Evolutionary conservation across 805 yeast genomes (phyloP).

Genomic region (Wickerhamiella cacticola): DNA sequence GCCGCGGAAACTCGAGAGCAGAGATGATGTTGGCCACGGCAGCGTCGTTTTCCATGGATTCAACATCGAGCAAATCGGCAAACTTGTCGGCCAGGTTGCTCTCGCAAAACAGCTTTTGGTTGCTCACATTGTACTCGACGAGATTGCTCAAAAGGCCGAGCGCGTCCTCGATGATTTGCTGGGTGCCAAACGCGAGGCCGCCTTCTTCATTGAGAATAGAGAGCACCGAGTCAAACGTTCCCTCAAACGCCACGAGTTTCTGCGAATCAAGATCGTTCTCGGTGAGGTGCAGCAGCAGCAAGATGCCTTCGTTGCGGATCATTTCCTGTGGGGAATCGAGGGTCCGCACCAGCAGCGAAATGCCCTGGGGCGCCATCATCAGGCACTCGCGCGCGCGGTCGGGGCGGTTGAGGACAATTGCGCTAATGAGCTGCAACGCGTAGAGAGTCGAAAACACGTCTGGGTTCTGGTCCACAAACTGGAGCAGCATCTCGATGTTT

Average conservation of each 20-base stretch:
- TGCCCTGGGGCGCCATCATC: conserved; percentile 61
- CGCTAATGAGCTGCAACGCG: conserved; percentile 72
- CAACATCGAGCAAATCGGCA: conserved; percentile 50
- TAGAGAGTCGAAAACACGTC: conserved; percentile 75
- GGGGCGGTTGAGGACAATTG: conserved; percentile 67
- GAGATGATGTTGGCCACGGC: conserved; percentile 52
- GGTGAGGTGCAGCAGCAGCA: conserved; percentile 71
- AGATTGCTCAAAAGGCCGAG: conserved; percentile 61
- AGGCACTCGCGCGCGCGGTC: conserved; percentile 60
- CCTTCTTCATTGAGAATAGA: conserved; percentile 77
- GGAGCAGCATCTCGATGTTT: conserved; percentile 38
- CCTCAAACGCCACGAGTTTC: conserved; percentile 87
- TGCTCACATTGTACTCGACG: conserved; percentile 70
- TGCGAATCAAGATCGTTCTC: conserved; percentile 77
- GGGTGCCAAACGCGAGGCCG: conserved; percentile 77
- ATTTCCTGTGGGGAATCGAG: conserved; percentile 66
- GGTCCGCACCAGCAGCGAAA: conserved; percentile 56
- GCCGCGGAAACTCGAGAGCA: conserved; percentile 57
- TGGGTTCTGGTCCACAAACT: conserved; percentile 35
- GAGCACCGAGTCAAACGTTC: conserved; percentile 73
- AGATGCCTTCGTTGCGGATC: conserved; percentile 68
- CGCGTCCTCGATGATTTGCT: conserved; percentile 78
- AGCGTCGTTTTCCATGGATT: conserved; percentile 65
- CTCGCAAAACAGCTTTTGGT: conserved; percentile 80
- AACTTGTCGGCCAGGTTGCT: conserved; percentile 64